A percentile compares a stretch with the other conserved stretches of the same genome.
These are phyloP conservation scores for Rhodamnia rubescens DNA, from an alignment of 345 rosid genomes.

Conservation along the genomic window DNA sequence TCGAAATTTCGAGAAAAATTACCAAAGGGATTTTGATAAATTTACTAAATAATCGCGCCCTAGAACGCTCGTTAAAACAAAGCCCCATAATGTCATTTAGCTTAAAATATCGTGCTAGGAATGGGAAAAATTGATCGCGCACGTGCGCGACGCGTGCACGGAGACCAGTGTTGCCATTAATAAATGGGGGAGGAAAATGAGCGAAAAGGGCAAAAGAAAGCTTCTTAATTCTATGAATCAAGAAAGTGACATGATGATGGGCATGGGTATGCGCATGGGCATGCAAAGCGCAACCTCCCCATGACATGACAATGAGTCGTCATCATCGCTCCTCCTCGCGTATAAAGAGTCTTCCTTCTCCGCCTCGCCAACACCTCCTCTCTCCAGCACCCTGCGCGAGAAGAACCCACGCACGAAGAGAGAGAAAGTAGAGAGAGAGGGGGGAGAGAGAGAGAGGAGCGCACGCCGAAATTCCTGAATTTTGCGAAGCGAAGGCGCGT, in stretches of 20 bases:
- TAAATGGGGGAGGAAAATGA: background rate
- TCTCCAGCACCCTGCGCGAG: background rate
- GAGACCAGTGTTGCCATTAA: too few relatives aligned
- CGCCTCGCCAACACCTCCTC: background rate
- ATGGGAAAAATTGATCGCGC: too few relatives aligned
- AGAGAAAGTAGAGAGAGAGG: background rate
- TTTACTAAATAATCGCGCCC: too few relatives aligned
- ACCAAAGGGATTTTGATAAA: too few relatives aligned
- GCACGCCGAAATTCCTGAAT: background rate
- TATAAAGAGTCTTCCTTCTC: background rate
- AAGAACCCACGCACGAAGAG: background rate
- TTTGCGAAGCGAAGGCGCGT: background rate
- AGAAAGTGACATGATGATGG: background rate
- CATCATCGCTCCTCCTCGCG: background rate
- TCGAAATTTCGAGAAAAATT: background rate
- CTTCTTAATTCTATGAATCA: background rate
- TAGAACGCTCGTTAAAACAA: too few relatives aligned
- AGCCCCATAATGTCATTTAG: too few relatives aligned
- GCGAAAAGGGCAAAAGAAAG: background rate
- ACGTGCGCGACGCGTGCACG: too few relatives aligned
- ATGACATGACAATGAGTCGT: background rate
- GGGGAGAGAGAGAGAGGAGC: background rate
- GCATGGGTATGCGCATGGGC: background rate
- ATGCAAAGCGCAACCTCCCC: background rate
- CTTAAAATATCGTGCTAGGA: too few relatives aligned